Conservation (phyloP, 164 flowering plant species). For the Stephania japonica region DNA sequence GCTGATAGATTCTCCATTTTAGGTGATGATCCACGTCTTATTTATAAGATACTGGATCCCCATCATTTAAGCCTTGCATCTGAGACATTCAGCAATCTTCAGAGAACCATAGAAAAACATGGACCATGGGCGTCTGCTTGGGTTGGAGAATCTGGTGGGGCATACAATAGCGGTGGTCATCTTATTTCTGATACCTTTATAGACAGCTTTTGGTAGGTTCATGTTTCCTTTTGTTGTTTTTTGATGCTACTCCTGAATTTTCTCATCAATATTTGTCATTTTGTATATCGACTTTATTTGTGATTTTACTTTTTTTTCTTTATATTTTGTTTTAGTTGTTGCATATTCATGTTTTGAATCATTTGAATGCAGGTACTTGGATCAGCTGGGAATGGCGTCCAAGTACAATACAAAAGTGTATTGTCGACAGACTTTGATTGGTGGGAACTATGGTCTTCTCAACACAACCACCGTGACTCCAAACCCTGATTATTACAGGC, state of each 20-base stretch:
- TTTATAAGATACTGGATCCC: constrained; percentile 56
- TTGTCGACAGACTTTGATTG: constrained; percentile 82
- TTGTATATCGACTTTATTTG: background rate
- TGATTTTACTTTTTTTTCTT: background rate
- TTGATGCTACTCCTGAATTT: background rate
- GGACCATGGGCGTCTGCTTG: constrained; percentile 86
- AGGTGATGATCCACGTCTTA: constrained; percentile 64
- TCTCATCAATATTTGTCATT: background rate
- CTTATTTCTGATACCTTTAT: constrained; percentile 68
- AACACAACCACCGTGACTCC: constrained; percentile 62
- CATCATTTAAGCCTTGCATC: constrained; percentile 26
- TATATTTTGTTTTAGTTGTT: background rate
- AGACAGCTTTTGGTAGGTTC: constrained; percentile 65
- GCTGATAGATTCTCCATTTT: constrained; percentile 7
- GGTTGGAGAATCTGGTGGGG: constrained; percentile 99
- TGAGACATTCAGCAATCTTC: constrained; percentile 35
- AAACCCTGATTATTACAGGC: constrained; percentile 93
- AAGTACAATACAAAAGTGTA: constrained; percentile 68
- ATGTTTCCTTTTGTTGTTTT: background rate
- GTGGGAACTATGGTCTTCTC: constrained; percentile 89
- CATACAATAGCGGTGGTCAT: constrained; percentile 80
- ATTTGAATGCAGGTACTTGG: constrained; percentile 58
- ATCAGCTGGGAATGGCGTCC: constrained; percentile 93
- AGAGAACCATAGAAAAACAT: constrained; percentile 31
- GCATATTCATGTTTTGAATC: background rate